Base-by-base conservation (phyloP, 2,329 filamentous ascomycete species). In the Nothopassalora personata region DNA sequence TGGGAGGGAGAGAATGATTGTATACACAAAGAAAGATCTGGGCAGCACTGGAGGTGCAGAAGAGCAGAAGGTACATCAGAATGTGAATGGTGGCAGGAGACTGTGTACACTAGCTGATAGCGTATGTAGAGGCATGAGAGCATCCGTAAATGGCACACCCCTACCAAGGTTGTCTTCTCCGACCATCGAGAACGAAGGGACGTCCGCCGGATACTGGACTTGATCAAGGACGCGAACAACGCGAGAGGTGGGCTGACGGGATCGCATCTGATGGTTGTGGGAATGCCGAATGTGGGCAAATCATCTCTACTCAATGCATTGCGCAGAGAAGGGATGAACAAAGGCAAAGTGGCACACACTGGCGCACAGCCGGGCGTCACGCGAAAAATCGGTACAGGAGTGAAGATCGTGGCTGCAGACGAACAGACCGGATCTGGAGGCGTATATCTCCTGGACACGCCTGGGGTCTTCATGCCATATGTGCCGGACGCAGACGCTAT, bases 221-320 rank as follows among this genome's bases (percentile, higher is more conserved):
- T 78, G 57, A 76, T 86, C 57, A 81, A 80, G 59, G 69, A 75
- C 4, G 77, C 82, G 61, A 81, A 82, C 27, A 64, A 69, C n/a
- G 71, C 75, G 28, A 72, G 74, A 31, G 79, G 85, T 66, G 83
- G 83, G 23, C 76, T 97, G n/a, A 86, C 89, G 7, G 92, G 91
- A n/a, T 83, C 91, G 66, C 85, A 91, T 52, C 84, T 91, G 58
- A 83, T 99, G 73, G 84, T 97, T 0, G 92, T 97, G 13, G 94
- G 94, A 57, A 97, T 99, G 92, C 94, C 94, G 36, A 99, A 99
- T 71, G 90, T 96, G 0, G 94, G 94, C 36, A 99, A 99, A 76
- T 96, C 90, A 50, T 91, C 92, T 1, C 80, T 99, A n/a, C 84
- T 99, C 46, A 99, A 99, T 73, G 84, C 86, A 15, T 81, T 97